Evolutionary conservation across 768 basidiomycete species (phyloP), one percentile per base, ranked within the genome.

Genomic region (Pisolithus orientalis): DNA sequence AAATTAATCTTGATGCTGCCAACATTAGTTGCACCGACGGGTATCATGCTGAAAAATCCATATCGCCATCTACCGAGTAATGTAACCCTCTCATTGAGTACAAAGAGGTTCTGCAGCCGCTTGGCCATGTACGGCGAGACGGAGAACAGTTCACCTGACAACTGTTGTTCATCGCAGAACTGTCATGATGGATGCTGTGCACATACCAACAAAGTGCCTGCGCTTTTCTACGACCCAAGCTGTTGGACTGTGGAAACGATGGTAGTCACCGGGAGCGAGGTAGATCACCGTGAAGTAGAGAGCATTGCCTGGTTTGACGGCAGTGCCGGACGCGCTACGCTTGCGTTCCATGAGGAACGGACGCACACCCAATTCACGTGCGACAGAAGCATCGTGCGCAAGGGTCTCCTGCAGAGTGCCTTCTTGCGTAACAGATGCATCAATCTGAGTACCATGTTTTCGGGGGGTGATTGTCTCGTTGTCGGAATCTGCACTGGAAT

Each of bases 21-120:
- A 47, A 98, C 96, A 66, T 99, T 98, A 10, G 95, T 98, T 2
- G 96, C 96, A 3, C 96, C 96, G 29, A 99, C 95, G 9, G 96
- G 96, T 0, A 96, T 84, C 93, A 97, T 97, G 27, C 87, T 75
- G 68, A 96, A 99, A 77, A 97, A 97, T 1, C 96, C 96, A 60
- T 96, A 74, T 63, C 83, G 83, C 96, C 96, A 98, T 50, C 91
- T 74, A 6, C 96, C 96, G 29, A 98, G 82, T 21, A 99, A 76
- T 2, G 94, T 93, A 8, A 98, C 95, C 24, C 96, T 85, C 72
- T 99, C 96, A 65, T 99, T 98, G n/a, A 99, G 77, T 8, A 99
- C 94, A 58, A 99, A 99, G 16, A 98, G 71, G 65, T 96, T 92
- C 64, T 89, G 82, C 8, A 96, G 75, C 9, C 94, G 84, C 65